Percentiles rank a stretch among this genome's conserved stretches.
phyloP scores from a whole-genome alignment of 2,329 filamentous ascomycete genomes.

The Aureobasidium sp. region DNA sequence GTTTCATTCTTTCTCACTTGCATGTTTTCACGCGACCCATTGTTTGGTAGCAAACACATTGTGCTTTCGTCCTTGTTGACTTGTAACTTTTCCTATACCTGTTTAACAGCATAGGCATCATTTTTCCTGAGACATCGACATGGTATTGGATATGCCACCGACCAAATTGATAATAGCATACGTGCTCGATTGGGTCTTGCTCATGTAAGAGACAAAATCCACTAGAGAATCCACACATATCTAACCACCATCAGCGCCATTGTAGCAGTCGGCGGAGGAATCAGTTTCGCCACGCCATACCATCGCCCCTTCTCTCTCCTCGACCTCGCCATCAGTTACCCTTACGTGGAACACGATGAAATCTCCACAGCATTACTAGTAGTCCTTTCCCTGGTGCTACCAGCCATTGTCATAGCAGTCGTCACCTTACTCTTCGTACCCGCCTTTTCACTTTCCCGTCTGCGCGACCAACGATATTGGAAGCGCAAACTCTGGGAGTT shows the following conservation, averaged over 20 bases:
- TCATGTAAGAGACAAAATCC: slow-evolving; percentile 43
- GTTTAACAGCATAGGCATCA: background rate
- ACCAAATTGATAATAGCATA: slow-evolving; percentile 56
- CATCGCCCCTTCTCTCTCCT: slow-evolving; percentile 64
- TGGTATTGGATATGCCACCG: background rate
- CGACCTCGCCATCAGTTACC: slow-evolving; percentile 74
- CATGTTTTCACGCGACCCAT: background rate
- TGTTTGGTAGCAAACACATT: background rate
- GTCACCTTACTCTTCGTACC: slow-evolving; percentile 57
- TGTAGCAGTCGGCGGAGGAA: slow-evolving; percentile 35
- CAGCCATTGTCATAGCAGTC: slow-evolving; percentile 60
- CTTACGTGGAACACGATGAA: slow-evolving; percentile 62
- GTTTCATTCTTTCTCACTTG: background rate
- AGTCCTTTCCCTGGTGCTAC: slow-evolving; percentile 56
- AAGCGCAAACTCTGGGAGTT: slow-evolving; percentile 84
- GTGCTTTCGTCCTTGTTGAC: background rate
- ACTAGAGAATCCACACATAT: background rate
- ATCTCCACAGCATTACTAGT: slow-evolving; percentile 61
- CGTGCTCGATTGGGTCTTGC: slow-evolving; percentile 65
- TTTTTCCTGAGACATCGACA: background rate
- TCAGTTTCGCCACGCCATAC: slow-evolving; percentile 57
- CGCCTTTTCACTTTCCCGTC: slow-evolving; percentile 36
- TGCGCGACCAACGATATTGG: slow-evolving; percentile 62
- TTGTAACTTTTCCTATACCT: background rate
- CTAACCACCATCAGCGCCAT: slow-evolving; percentile 17